These are phyloP conservation scores for Punctularia strigosozonata DNA, from an alignment of 768 basidiomycete genomes.

Conservation along the genomic window DNA sequence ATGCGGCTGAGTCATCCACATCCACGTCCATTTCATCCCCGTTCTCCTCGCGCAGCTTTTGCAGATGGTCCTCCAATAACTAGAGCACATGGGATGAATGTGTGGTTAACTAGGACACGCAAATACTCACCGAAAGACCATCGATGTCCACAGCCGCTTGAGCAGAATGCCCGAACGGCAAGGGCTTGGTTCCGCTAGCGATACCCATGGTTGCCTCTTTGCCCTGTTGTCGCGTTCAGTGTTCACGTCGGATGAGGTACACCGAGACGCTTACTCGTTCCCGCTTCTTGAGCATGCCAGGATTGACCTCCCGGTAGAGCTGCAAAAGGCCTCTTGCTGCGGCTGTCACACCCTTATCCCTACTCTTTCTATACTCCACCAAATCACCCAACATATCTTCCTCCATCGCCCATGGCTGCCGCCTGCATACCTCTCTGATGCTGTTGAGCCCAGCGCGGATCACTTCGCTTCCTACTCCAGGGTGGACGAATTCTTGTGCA, in stretches of 20 bases:
- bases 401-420: slow-evolving; percentile 97
- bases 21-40: slow-evolving; percentile 36
- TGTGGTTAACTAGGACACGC: not conserved
- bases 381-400: slow-evolving; percentile 87
- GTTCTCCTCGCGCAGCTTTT: slow-evolving; percentile 55
- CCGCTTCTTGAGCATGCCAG: slow-evolving; percentile 77
- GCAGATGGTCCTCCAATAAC: slow-evolving; percentile 84
- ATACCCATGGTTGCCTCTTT: slow-evolving; percentile 83
- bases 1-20: slow-evolving; percentile 55
- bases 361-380: slow-evolving; percentile 90
- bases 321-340: slow-evolving; percentile 80
- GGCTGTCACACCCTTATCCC: slow-evolving; percentile 87
- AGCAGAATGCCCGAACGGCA: slow-evolving; percentile 74
- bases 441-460: slow-evolving; percentile 95
- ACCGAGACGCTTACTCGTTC: slow-evolving; percentile 50
- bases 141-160: slow-evolving; percentile 79
- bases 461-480: slow-evolving; percentile 91
- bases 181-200: slow-evolving; percentile 45
- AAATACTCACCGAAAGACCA: slow-evolving; percentile 63
- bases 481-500: slow-evolving; percentile 93
- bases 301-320: slow-evolving; percentile 93
- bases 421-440: slow-evolving; percentile 85
- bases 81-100: slow-evolving; percentile 16
- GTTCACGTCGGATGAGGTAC: slow-evolving; percentile 2
- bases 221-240: slow-evolving; percentile 36